A percentile compares a stretch with the other conserved stretches of the same genome.
Conservation (phyloP, 2,329 filamentous ascomycete genomes). For the Coniochaeta sp. region DNA sequence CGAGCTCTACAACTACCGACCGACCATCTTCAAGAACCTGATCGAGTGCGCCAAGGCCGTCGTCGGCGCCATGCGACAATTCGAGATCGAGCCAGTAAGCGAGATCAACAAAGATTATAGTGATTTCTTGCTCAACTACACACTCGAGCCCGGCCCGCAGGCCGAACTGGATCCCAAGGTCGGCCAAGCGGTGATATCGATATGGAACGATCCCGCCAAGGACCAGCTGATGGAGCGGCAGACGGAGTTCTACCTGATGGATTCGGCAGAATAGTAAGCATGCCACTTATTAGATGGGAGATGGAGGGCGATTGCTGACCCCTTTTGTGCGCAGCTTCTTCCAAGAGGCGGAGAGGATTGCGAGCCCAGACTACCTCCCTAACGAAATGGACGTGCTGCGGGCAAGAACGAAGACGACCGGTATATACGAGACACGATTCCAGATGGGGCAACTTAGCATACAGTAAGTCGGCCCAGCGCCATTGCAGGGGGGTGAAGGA, state of each 20-base stretch:
- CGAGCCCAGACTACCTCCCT: slow-evolving; percentile 77
- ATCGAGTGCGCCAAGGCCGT: slow-evolving; percentile 94
- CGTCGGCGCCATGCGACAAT: slow-evolving; percentile 85
- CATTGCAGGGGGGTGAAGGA: too few relatives aligned
- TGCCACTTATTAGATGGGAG: slow-evolving; percentile 10
- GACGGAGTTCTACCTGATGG: slow-evolving; percentile 98
- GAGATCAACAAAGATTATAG: slow-evolving; percentile 67
- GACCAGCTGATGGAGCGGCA: slow-evolving; percentile 83
- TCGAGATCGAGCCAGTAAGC: slow-evolving; percentile 72
- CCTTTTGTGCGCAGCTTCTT: slow-evolving; percentile 77
- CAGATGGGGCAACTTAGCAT: slow-evolving; percentile 98
- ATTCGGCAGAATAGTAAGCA: slow-evolving; percentile 97
- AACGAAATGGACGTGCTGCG: slow-evolving; percentile 92
- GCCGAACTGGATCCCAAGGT: slow-evolving; percentile 75
- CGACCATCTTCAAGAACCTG: slow-evolving; percentile 97
- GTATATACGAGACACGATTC: slow-evolving; percentile 98
- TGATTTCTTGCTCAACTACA: slow-evolving; percentile 78
- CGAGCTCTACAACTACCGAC: slow-evolving; percentile 86
- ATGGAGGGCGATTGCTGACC: slow-evolving; percentile 15
- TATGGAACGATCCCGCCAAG: slow-evolving; percentile 87
- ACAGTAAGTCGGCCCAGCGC: slow-evolving; percentile 59
- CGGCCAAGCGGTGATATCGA: slow-evolving; percentile 71
- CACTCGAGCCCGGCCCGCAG: slow-evolving; percentile 84
- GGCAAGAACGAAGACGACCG: slow-evolving; percentile 94
- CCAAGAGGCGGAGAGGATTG: slow-evolving; percentile 82